These are phyloP conservation scores for Solanum pinnatisectum DNA, from an alignment of 257 asterid genomes.

Conservation along the genomic window DNA sequence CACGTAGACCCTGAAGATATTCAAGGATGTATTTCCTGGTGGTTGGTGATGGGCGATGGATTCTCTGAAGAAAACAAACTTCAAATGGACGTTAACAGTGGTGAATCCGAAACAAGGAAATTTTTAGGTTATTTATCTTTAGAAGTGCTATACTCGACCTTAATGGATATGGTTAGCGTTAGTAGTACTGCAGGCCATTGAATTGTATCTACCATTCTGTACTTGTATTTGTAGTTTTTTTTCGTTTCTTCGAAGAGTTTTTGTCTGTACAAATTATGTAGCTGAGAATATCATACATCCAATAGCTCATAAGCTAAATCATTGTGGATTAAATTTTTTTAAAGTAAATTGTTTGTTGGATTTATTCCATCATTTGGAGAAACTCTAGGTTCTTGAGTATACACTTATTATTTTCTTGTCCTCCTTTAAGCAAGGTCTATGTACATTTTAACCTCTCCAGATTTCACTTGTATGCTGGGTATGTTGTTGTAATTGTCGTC, in stretches of 20 bases:
- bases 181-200: conserved; percentile 44
- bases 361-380: neutral
- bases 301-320: neutral
- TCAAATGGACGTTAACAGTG: conserved; percentile 25
- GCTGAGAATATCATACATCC: neutral
- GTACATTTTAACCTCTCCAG: neutral
- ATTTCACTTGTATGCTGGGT: neutral
- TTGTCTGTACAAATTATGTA: neutral
- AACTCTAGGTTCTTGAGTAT: neutral
- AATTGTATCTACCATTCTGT: neutral
- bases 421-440: neutral
- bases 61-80: conserved; percentile 43
- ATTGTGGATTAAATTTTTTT: neutral
- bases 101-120: conserved; percentile 56
- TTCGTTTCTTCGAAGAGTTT: neutral
- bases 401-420: neutral
- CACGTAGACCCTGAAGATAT: conserved; percentile 77
- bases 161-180: conserved; percentile 67
- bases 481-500: neutral
- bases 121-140: conserved; percentile 72
- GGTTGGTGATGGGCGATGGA: conserved; percentile 66
- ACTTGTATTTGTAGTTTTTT: neutral
- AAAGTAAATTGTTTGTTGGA: neutral
- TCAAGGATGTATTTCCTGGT: conserved; percentile 93
- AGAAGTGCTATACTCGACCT: conserved; percentile 52